These are phyloP conservation scores for Wallacemonas rigidus DNA, from an alignment of 208 protist species.

Conservation along the genomic window DNA sequence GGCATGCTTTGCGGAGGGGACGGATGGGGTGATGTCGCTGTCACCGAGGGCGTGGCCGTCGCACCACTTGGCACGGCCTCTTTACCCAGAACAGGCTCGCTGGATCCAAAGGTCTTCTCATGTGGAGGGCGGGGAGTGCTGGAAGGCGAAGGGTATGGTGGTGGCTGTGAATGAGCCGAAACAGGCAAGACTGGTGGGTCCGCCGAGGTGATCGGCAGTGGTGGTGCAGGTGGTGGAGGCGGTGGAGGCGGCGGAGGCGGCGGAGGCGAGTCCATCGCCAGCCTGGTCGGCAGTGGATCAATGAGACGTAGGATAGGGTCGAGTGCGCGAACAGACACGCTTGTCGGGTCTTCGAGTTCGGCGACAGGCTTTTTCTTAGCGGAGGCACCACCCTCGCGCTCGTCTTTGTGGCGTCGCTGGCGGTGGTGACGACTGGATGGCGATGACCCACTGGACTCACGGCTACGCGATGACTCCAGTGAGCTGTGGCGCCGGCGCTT, in stretches of 20 bases:
- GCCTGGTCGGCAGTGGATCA: background rate
- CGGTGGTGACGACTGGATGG: background rate
- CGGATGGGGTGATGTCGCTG: background rate
- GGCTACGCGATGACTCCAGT: background rate
- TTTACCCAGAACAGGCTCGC: background rate
- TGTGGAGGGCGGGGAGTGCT: too few relatives aligned
- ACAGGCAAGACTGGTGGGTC: too few relatives aligned
- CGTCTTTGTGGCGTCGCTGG: background rate
- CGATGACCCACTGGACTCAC: background rate
- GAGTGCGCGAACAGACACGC: background rate
- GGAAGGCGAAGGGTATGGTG: background rate
- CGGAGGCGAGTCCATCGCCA: background rate
- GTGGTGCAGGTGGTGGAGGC: background rate
- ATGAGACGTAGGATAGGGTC: background rate
- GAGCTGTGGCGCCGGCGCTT: conserved; percentile 1
- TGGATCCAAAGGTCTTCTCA: too few relatives aligned
- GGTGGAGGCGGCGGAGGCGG: conserved; percentile 1
- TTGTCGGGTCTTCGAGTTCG: conserved; percentile 13
- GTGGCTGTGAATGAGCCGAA: background rate
- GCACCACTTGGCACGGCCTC: background rate
- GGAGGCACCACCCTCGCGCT: background rate
- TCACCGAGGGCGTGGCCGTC: background rate
- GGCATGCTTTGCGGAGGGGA: background rate
- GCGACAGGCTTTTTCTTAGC: background rate
- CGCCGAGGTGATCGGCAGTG: background rate